These are phyloP conservation scores for Parmales sp. DNA, from an alignment of 108 stramenopile species.

Conservation along the genomic window DNA sequence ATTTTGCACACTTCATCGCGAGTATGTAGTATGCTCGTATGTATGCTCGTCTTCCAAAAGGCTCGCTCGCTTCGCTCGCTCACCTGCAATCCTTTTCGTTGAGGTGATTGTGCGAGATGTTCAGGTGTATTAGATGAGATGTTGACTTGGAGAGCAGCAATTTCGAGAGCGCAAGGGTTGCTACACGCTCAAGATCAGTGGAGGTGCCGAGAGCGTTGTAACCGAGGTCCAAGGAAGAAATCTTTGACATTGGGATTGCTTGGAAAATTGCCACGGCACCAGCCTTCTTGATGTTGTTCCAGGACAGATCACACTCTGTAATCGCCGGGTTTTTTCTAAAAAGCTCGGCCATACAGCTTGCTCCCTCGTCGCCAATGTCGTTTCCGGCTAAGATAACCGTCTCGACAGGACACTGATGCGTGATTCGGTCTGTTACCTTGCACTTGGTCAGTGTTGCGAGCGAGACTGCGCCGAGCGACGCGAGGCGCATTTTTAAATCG, in stretches of 20 bases:
- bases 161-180: neutral
- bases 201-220: neutral
- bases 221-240: neutral
- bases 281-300: neutral
- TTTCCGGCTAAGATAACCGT: neutral
- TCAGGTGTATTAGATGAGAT: neutral
- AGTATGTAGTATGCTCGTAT: too few species aligned
- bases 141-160: neutral
- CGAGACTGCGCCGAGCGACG: too few species aligned
- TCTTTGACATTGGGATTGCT: neutral
- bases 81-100: neutral
- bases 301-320: neutral
- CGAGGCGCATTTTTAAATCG: too few species aligned
- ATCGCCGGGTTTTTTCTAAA: neutral
- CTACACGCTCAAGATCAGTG: neutral
- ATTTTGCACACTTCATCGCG: too few species aligned
- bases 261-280: neutral
- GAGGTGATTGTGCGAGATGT: slow-evolving; percentile 1
- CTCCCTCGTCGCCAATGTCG: neutral
- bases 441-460: too few species aligned
- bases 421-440: neutral
- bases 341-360: neutral
- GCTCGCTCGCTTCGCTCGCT: too few species aligned
- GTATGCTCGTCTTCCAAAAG: too few species aligned
- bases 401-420: neutral